phyloP scores from a whole-genome alignment of 352 stramenopile genomes.

The Aphanomyces invadans region DNA sequence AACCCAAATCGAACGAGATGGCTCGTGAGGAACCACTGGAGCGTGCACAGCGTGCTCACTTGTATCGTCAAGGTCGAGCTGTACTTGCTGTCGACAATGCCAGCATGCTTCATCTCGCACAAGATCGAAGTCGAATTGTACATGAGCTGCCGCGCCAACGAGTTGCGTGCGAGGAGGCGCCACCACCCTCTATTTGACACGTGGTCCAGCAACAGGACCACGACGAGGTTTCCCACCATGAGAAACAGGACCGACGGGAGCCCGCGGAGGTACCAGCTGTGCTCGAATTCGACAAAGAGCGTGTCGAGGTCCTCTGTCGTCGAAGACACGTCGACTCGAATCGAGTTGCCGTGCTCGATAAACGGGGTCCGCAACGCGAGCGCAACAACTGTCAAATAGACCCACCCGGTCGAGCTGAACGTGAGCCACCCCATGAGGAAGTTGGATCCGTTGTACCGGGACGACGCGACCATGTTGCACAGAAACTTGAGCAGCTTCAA shows the following conservation, averaged over 20 bases:
- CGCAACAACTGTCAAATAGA: conserved; percentile 4
- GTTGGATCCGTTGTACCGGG: conserved; percentile 11
- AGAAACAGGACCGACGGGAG: background rate
- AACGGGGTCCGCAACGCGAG: conserved; percentile 2
- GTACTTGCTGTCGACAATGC: background rate
- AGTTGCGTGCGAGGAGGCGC: conserved; percentile 8
- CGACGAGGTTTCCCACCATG: conserved; percentile 13
- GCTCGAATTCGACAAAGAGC: background rate
- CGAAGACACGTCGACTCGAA: background rate
- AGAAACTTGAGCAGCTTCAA: conserved; percentile 16
- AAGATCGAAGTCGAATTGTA: conserved; percentile 23
- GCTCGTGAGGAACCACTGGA: conserved; percentile 23
- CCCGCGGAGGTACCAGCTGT: conserved; percentile 19
- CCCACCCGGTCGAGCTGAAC: background rate
- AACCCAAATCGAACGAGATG: conserved; percentile 20
- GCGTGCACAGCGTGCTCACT: background rate
- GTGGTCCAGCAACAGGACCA: conserved; percentile 1
- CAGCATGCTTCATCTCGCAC: background rate
- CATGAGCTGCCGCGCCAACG: background rate
- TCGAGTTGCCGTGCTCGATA: conserved; percentile 18
- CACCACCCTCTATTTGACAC: conserved; percentile 10
- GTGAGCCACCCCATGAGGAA: conserved; percentile 17
- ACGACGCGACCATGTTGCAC: background rate
- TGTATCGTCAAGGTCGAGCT: background rate
- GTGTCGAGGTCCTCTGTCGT: background rate